A percentile compares a stretch with the other conserved stretches of the same genome.
phyloP scores from a whole-genome alignment of 306 rosid species.

The Notholithocarpus densiflorus region DNA sequence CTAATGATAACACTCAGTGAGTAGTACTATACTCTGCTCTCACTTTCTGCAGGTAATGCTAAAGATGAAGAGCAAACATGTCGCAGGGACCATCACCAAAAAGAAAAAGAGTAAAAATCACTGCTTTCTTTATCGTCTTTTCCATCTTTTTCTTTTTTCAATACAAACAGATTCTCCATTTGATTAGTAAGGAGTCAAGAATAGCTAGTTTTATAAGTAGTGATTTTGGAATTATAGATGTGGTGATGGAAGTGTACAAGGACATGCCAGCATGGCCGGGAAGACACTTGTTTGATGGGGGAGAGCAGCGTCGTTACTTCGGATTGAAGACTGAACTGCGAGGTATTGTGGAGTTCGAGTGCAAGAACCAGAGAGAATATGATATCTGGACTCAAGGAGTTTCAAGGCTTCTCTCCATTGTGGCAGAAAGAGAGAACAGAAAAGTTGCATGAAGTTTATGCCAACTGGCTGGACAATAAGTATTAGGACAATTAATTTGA shows the following conservation, averaged over 20 bases:
- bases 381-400: slow-evolving; percentile 87
- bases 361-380: slow-evolving; percentile 74
- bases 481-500: background rate
- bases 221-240: slow-evolving; percentile 46
- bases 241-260: slow-evolving; percentile 70
- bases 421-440: slow-evolving; percentile 53
- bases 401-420: slow-evolving; percentile 64
- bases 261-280: slow-evolving; percentile 89
- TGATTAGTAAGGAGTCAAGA: background rate
- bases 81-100: slow-evolving; percentile 84
- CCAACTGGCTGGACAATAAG: background rate
- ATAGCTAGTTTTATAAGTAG: background rate
- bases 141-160: background rate
- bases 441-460: slow-evolving; percentile 15
- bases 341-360: slow-evolving; percentile 93
- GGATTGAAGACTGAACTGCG: slow-evolving; percentile 76
- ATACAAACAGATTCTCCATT: too few relatives aligned
- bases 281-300: slow-evolving; percentile 59
- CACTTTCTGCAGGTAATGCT: slow-evolving; percentile 65
- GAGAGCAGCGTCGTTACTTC: slow-evolving; percentile 76
- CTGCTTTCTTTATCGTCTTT: background rate
- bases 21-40: background rate
- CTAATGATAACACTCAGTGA: background rate
- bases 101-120: slow-evolving; percentile 79
- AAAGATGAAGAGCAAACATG: slow-evolving; percentile 94